These are phyloP conservation scores for Eucalyptus cloeziana DNA, from an alignment of 345 rosid species.

Conservation along the genomic window DNA sequence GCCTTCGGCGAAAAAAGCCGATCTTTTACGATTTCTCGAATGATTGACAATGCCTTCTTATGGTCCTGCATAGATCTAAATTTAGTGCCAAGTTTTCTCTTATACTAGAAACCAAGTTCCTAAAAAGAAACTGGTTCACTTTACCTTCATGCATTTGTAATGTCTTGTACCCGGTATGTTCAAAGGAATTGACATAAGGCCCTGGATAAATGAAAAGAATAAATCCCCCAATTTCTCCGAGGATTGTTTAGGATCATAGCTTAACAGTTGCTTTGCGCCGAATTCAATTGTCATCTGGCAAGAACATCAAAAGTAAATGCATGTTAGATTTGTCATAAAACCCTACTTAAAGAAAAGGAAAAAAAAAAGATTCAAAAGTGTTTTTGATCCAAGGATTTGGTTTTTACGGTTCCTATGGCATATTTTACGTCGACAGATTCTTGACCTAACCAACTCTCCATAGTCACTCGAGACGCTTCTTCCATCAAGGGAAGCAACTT, in stretches of 20 bases:
- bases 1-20: background rate
- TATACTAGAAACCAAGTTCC: background rate
- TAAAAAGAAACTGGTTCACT: background rate
- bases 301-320: background rate
- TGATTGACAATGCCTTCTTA: background rate
- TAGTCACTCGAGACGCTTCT: background rate
- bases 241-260: background rate
- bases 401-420: background rate
- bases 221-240: background rate
- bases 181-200: slow-evolving; percentile 17
- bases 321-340: background rate
- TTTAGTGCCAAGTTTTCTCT: background rate
- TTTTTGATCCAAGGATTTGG: too few relatives aligned
- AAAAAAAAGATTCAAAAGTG: background rate
- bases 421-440: background rate
- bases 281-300: slow-evolving; percentile 7
- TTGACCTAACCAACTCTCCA: background rate
- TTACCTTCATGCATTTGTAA: slow-evolving; percentile 20
- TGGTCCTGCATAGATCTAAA: background rate
- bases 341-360: background rate
- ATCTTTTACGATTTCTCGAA: background rate
- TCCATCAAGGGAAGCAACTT: slow-evolving; percentile 3
- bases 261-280: background rate
- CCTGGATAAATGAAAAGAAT: background rate
- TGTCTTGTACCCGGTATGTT: slow-evolving; percentile 22